Evolutionary conservation across 2,329 filamentous ascomycete genomes (phyloP), one percentile per base, ranked within the genome.

Genomic region (Fusarium secorum): DNA sequence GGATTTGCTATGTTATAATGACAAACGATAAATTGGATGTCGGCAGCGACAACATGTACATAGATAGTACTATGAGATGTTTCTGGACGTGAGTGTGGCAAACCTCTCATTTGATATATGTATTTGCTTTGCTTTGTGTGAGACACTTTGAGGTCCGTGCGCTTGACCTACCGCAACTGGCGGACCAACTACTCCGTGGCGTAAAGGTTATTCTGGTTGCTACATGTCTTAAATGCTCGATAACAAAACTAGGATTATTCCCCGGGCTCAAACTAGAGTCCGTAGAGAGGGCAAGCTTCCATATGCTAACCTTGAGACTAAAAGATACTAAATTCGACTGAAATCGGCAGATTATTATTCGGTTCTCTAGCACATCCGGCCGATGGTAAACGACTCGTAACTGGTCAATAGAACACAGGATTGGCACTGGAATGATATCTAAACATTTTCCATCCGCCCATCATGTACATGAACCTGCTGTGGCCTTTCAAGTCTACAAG

Each of bases 291-390:
- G 9, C 1, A 17, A 22, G 9, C 28, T 9, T 46, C 14, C 18
- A 0, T 18, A 11, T 42, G 41, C 10, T 24, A 24, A 18, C 0
- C 13, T 30, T 11, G 8, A 4, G 9, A 22, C 26, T n/a, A 20
- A 22, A 11, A 20, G 13, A 30, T 22, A 48, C 14, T 48, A 22
- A 18, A 17, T 11, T 13, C 6, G 9, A 33, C 14, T 18, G 20
- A 13, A 11, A 32, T 8, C 22, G 11, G 22, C 7, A 42, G 15
- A 24, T 24, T 11, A 11, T 11, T 8, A 11, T 28, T 22, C 1
- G n/a, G 1, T 11, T 22, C 5, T 3, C 13, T 32, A 14, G 18
- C 13, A 22, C n/a, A 32, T 32, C 14, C 10, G 28, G 28, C 4
- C 14, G 11, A 45, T 28, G 5, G 4, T n/a, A 20, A 28, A n/a